These are phyloP conservation scores for Ophiostoma novo-ulmi DNA, from an alignment of 2,329 filamentous ascomycete species.

Conservation along the genomic window DNA sequence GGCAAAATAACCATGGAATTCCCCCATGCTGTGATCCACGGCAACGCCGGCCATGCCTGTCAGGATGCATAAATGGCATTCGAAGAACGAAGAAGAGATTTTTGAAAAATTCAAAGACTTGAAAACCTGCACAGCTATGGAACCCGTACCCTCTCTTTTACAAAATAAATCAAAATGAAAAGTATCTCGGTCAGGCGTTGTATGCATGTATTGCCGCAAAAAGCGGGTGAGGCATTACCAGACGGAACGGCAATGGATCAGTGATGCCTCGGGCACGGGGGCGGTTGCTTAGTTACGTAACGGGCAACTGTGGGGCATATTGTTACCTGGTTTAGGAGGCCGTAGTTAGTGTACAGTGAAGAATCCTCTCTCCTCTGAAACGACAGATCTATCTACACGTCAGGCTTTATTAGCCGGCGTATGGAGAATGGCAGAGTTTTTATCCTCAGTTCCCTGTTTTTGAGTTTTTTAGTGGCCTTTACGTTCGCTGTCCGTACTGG, in stretches of 20 bases:
- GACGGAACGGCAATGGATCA: not conserved
- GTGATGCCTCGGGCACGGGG: constrained; percentile 8
- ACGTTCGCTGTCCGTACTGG: not conserved
- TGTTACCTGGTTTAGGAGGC: not conserved
- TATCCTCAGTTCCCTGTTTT: constrained; percentile 13
- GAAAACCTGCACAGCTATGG: not conserved
- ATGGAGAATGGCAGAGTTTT: constrained; percentile 8
- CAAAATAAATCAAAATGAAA: not conserved
- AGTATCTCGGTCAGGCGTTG: not conserved
- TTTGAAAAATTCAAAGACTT: not conserved
- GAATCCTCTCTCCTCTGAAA: not conserved
- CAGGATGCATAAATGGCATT: not conserved
- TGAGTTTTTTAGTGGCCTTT: constrained; percentile 12
- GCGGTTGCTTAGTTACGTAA: constrained; percentile 11
- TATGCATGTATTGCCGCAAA: not conserved
- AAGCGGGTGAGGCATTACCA: constrained; percentile 9
- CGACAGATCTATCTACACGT: constrained; percentile 8
- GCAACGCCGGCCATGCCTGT: constrained; percentile 3
- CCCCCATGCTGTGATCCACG: not conserved
- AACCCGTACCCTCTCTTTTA: not conserved
- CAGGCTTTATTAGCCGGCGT: not conserved
- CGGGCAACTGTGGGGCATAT: not conserved
- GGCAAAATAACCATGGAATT: not conserved
- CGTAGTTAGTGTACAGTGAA: not conserved
- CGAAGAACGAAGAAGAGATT: not conserved